These are phyloP conservation scores for Corylus americana DNA, from an alignment of 306 rosid species.

Conservation along the genomic window DNA sequence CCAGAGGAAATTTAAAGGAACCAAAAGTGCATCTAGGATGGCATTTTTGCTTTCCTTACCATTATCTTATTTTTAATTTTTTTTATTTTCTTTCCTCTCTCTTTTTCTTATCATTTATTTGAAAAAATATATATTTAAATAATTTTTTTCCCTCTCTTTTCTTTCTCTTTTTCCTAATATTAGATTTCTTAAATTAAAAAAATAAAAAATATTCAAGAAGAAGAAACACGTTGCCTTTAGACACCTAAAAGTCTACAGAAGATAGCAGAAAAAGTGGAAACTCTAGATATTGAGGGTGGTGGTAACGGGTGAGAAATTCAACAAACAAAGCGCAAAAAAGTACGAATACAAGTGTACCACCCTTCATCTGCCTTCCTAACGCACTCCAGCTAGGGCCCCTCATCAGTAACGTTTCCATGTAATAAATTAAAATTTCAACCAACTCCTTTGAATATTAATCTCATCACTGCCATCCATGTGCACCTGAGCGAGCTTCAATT, in stretches of 20 bases:
- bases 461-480: background rate
- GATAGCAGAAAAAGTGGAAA: background rate
- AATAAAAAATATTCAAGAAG: no score
- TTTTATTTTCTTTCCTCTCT: no score
- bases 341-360: conserved; percentile 11
- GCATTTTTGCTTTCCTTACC: no score
- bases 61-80: no score
- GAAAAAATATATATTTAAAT: no score
- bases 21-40: no score
- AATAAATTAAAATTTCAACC: background rate
- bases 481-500: background rate
- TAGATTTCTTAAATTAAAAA: no score
- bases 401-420: background rate
- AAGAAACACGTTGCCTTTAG: background rate
- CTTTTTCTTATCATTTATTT: no score
- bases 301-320: conserved; percentile 40
- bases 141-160: no score
- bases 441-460: background rate
- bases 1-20: no score
- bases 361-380: conserved; percentile 20
- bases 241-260: background rate
- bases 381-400: background rate
- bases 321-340: conserved; percentile 36
- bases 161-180: no score
- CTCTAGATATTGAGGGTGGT: conserved; percentile 6